Conservation (phyloP, 768 basidiomycete genomes). For the Stropharia rugosoannulata region DNA sequence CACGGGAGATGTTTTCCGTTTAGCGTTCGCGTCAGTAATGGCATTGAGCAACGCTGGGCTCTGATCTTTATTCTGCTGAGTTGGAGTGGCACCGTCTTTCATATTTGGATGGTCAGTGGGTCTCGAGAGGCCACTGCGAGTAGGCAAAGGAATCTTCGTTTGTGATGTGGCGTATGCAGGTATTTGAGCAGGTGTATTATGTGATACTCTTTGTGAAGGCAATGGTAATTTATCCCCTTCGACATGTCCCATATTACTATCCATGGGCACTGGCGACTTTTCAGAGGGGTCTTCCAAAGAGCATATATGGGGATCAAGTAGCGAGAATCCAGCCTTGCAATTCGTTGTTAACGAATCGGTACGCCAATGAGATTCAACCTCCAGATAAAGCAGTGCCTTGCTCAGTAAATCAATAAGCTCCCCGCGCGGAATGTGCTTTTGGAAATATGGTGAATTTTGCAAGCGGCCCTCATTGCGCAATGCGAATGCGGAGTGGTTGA, state of each 20-base stretch:
- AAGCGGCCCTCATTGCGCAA: constrained; percentile 73
- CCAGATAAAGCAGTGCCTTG: constrained; percentile 78
- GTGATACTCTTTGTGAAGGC: constrained; percentile 4
- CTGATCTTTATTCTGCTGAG: constrained; percentile 11
- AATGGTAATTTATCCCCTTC: constrained; percentile 8
- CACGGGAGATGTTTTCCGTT: constrained; percentile 55
- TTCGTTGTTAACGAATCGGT: constrained; percentile 56
- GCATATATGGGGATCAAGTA: constrained; percentile 76
- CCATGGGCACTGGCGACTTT: constrained; percentile 17
- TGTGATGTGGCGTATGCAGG: constrained; percentile 12
- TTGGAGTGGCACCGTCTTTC: constrained; percentile 8
- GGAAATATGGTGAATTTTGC: constrained; percentile 64
- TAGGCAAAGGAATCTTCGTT: constrained; percentile 9
- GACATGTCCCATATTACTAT: constrained; percentile 18
- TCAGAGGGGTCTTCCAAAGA: constrained; percentile 44
- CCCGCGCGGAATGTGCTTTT: constrained; percentile 77
- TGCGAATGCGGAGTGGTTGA: constrained; percentile 81
- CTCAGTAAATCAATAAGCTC: constrained; percentile 79
- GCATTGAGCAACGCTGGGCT: constrained; percentile 8
- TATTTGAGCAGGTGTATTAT: not conserved
- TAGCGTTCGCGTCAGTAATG: constrained; percentile 25
- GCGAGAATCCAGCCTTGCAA: constrained; percentile 71
- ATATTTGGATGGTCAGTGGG: not conserved
- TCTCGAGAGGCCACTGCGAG: constrained; percentile 8
- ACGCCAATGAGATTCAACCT: constrained; percentile 84